These are phyloP conservation scores for Euphorbia tirucalli DNA, from an alignment of 345 rosid species.

Conservation along the genomic window DNA sequence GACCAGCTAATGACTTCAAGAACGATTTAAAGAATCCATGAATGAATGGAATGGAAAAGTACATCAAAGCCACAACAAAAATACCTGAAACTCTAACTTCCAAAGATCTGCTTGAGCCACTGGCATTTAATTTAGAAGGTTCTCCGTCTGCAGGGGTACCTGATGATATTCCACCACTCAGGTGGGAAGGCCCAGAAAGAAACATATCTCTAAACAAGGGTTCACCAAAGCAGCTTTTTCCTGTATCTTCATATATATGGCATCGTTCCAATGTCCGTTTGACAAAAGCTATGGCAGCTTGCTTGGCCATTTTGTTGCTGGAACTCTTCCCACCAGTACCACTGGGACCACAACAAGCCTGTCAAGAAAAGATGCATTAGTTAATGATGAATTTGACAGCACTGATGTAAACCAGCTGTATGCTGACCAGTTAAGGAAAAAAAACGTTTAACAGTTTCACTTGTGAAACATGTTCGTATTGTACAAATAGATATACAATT, in stretches of 20 bases:
- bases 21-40: conserved; percentile 4
- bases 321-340: conserved; percentile 72
- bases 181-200: conserved; percentile 41
- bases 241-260: conserved; percentile 72
- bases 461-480: neutral
- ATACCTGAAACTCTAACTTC: conserved; percentile 45
- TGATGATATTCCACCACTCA: conserved; percentile 32
- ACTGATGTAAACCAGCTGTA: neutral
- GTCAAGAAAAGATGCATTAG: conserved; percentile 15
- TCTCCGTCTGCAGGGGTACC: conserved; percentile 50
- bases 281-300: conserved; percentile 75
- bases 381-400: conserved; percentile 3
- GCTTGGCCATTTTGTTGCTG: conserved; percentile 74
- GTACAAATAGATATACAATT: neutral
- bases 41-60: neutral
- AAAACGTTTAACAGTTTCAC: neutral
- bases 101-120: conserved; percentile 25
- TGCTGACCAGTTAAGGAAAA: conserved; percentile 5
- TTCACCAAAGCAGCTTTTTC: conserved; percentile 83
- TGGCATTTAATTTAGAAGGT: conserved; percentile 33
- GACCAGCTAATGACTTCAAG: conserved; percentile 5
- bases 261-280: conserved; percentile 68
- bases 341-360: conserved; percentile 68
- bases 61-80: conserved; percentile 17
- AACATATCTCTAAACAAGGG: conserved; percentile 64